Evolutionary conservation across 805 yeast species (phyloP).

Genomic region (Yarrowia sp.): DNA sequence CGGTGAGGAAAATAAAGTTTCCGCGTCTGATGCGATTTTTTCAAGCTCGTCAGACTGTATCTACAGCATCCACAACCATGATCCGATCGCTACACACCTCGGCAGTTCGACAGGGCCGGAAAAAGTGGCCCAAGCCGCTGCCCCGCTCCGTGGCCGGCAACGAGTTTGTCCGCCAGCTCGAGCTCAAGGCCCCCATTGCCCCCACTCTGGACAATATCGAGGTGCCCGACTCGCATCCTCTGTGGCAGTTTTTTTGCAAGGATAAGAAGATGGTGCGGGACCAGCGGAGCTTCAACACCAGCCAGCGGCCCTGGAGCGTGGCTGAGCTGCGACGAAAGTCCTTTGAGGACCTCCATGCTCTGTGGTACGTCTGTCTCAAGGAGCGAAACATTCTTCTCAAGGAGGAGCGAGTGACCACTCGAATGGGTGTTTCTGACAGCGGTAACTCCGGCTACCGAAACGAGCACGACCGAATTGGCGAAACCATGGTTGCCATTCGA

Average conservation of each 20-base stretch:
- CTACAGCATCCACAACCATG: conserved; percentile 5
- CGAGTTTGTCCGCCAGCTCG: conserved; percentile 13
- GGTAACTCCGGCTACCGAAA: conserved; percentile 35
- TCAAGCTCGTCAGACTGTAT: not conserved
- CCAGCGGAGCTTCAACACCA: conserved; percentile 44
- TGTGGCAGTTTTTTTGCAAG: conserved; percentile 82
- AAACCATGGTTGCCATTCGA: conserved; percentile 74
- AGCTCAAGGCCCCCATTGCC: conserved; percentile 74
- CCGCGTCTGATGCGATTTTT: not conserved
- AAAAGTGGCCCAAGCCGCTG: conserved; percentile 25
- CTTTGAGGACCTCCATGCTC: conserved; percentile 83
- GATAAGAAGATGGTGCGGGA: conserved; percentile 60
- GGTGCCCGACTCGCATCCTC: conserved; percentile 81
- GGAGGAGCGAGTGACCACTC: conserved; percentile 60
- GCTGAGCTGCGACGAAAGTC: conserved; percentile 87
- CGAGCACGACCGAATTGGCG: conserved; percentile 46
- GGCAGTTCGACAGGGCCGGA: conserved; percentile 20
- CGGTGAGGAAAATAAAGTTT: not conserved
- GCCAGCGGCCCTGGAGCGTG: conserved; percentile 75
- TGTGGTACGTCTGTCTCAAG: conserved; percentile 84
- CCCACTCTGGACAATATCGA: conserved; percentile 73
- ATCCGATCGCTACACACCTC: conserved; percentile 24
- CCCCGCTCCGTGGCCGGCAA: conserved; percentile 10
- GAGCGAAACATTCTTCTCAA: conserved; percentile 78
- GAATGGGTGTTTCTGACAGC: conserved; percentile 34